Percentiles rank a stretch among this genome's conserved stretches.
Evolutionary conservation across 2,329 filamentous ascomycete genomes (phyloP).

Genomic region (Aspergillus sojae): DNA sequence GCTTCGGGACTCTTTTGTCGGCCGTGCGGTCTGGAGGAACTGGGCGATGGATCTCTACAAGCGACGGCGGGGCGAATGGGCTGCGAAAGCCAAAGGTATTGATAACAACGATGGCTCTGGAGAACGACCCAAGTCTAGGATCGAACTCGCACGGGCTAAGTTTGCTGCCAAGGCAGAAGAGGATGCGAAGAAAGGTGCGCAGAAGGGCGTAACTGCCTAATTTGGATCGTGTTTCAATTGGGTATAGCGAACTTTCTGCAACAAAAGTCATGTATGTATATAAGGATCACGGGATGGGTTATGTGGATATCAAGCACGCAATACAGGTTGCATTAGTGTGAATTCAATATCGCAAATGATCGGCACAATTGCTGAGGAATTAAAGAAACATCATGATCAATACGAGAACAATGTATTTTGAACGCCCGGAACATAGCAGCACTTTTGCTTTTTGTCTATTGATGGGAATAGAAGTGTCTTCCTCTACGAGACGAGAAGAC

Average conservation of each 20-base stretch:
- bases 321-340: conserved; percentile 1
- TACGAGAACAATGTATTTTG: too few relatives aligned
- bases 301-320: conserved; percentile 3
- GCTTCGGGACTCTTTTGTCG: conserved; percentile 66
- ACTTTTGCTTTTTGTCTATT: too few relatives aligned
- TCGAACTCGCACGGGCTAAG: conserved; percentile 61
- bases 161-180: conserved; percentile 50
- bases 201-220: conserved; percentile 12
- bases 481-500: too few relatives aligned
- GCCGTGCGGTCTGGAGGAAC: conserved; percentile 71
- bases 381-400: too few relatives aligned
- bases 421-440: too few relatives aligned
- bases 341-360: neutral
- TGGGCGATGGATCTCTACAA: conserved; percentile 75
- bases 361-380: neutral
- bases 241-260: neutral
- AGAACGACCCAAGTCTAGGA: conserved; percentile 49
- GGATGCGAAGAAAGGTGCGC: neutral
- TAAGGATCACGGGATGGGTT: neutral
- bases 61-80: conserved; percentile 64
- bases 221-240: neutral
- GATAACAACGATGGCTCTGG: conserved; percentile 30
- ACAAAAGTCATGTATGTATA: neutral
- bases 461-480: too few relatives aligned
- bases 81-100: conserved; percentile 60